Base-by-base conservation (phyloP, 371 early-diverging fungal species). In the Quaeritorhiza haematococci region DNA sequence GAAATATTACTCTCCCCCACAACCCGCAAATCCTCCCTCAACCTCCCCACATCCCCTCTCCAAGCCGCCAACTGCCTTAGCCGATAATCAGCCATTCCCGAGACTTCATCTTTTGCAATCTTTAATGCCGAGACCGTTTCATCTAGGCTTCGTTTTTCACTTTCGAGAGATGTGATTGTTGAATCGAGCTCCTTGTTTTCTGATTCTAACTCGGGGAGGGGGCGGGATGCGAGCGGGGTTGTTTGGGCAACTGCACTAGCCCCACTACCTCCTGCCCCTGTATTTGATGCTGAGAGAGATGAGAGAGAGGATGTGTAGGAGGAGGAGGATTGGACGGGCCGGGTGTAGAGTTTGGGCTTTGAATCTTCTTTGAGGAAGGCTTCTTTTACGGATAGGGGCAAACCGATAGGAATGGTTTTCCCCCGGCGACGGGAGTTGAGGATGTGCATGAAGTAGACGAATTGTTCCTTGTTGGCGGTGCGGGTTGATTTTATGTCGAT, bases 381-480 rank as follows among this genome's bases (percentile, higher is more conserved):
- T 49, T 74, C 77, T 46, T 71, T 73, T 33, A 76, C 52, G 42
- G 54, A 33, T 35, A 72, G 54, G 4, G 77, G 74, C 15, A 74
- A 44, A 3, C 76, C 72, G 27, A 59, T 45, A 0, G 77, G 77
- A 19, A 73, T 52, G 15, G 65, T 53, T 24, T 53, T 52, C 17
- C 77, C 77, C 38, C 64, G 55, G 35, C 77, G 55, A 33, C 74
- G 58, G 17, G 59, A 51, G 32, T 62, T 67, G n/a, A 76, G 58
- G 19, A 73, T 51, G 53, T 76, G 77, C 35, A 58, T 50, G 43
- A 76, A 76, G 61, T 64, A 64, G 10, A 76, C 58, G 52, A 69
- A 76, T 60, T 76, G 77, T 35, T 67, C 69, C 41, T 72, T 51
- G 49, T 71, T 70, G 38, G 73, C 58, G 6, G 56, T 23, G 33